These are phyloP conservation scores for Annulohypoxylon stygium DNA, from an alignment of 495 filamentous ascomycete species.

Conservation along the genomic window DNA sequence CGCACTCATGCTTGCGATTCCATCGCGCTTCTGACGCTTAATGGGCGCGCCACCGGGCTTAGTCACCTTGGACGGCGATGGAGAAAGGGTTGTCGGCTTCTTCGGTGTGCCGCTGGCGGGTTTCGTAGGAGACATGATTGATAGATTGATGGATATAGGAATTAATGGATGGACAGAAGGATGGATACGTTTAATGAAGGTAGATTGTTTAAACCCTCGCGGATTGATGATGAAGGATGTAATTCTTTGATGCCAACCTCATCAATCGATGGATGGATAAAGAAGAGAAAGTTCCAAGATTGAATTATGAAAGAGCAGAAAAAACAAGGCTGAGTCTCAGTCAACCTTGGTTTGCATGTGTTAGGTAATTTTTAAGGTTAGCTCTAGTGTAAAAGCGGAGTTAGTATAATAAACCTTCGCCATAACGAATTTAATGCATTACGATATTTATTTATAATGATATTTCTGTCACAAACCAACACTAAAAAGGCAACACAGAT, in stretches of 20 bases:
- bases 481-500: no score
- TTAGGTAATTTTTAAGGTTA: constrained; percentile 19
- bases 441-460: no score
- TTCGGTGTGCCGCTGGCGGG: constrained; percentile 39
- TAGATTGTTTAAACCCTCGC: neutral
- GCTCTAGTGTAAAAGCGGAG: constrained; percentile 3
- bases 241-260: constrained; percentile 24
- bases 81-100: constrained; percentile 30
- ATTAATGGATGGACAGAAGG: neutral
- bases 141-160: neutral
- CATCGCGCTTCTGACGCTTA: constrained; percentile 53
- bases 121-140: constrained; percentile 38
- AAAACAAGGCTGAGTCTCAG: constrained; percentile 44
- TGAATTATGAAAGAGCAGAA: constrained; percentile 26
- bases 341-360: constrained; percentile 13
- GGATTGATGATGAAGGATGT: constrained; percentile 18
- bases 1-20: constrained; percentile 21
- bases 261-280: constrained; percentile 35
- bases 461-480: no score
- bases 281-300: constrained; percentile 12
- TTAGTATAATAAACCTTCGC: no score
- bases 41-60: constrained; percentile 41
- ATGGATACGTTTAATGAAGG: neutral
- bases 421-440: no score
- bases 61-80: constrained; percentile 28